Percentiles rank a stretch among this genome's conserved stretches.
These are phyloP conservation scores for Chimonanthus praecox DNA, from an alignment of 164 flowering plant species.

Conservation along the genomic window DNA sequence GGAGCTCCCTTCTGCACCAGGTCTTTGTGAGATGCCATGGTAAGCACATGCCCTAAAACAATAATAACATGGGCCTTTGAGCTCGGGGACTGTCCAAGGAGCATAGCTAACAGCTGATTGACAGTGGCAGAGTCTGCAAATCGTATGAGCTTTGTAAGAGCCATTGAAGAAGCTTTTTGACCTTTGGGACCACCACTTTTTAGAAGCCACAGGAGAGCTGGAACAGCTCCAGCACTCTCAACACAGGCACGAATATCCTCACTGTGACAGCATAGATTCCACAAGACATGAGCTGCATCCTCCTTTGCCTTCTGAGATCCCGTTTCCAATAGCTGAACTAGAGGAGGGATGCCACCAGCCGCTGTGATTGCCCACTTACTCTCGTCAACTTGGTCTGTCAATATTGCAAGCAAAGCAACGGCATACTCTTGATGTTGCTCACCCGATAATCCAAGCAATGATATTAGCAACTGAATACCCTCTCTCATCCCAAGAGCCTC, in stretches of 20 bases:
- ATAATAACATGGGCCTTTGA: constrained; percentile 56
- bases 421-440: constrained; percentile 92
- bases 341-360: constrained; percentile 92
- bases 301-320: constrained; percentile 83
- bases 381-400: constrained; percentile 80
- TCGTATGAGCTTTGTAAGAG: constrained; percentile 62
- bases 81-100: constrained; percentile 60
- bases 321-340: constrained; percentile 70
- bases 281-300: constrained; percentile 66
- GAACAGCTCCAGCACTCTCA: constrained; percentile 83
- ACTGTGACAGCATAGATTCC: constrained; percentile 80
- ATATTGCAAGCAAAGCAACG: constrained; percentile 59
- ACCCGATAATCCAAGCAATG: constrained; percentile 76
- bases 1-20: constrained; percentile 64
- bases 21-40: constrained; percentile 57
- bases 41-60: constrained; percentile 84
- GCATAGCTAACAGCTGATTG: constrained; percentile 76
- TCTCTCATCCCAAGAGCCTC: constrained; percentile 73
- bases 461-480: constrained; percentile 81
- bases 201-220: constrained; percentile 76
- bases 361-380: constrained; percentile 99
- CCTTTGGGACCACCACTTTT: constrained; percentile 74
- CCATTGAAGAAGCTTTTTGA: constrained; percentile 69
- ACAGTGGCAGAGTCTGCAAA: constrained; percentile 76
- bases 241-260: constrained; percentile 92